Conservation (phyloP, 108 stramenopile species). For the Skeletonema costatum region DNA sequence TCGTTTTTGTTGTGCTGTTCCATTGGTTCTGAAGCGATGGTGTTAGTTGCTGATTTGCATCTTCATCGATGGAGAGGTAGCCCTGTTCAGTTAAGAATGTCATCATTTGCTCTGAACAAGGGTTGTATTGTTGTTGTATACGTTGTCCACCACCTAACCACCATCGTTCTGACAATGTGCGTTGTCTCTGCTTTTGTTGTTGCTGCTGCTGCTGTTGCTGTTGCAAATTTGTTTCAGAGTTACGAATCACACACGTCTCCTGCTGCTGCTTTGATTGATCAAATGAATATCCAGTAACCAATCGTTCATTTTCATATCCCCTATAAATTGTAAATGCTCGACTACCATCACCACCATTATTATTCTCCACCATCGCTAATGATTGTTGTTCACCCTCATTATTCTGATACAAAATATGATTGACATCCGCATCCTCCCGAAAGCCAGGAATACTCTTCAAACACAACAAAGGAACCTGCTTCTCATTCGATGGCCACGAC, state of each 20-base stretch:
- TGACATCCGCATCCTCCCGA: slow-evolving; percentile 56
- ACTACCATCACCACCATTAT: neutral
- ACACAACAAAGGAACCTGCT: slow-evolving; percentile 23
- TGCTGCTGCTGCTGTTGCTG: neutral
- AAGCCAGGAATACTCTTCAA: slow-evolving; percentile 48
- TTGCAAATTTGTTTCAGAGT: neutral
- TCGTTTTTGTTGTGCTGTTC: neutral
- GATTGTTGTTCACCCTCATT: neutral
- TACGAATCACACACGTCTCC: neutral
- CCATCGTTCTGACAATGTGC: neutral
- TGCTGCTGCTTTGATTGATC: neutral
- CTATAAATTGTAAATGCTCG: slow-evolving; percentile 36
- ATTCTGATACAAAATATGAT: slow-evolving; percentile 46
- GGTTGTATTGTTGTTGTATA: neutral
- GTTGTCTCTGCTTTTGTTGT: neutral
- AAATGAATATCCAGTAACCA: slow-evolving; percentile 11
- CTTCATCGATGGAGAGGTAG: slow-evolving; percentile 3
- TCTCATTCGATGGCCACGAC: neutral
- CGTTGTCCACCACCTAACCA: neutral
- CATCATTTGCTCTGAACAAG: slow-evolving; percentile 15
- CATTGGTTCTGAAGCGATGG: slow-evolving; percentile 5
- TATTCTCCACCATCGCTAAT: neutral
- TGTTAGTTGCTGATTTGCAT: slow-evolving; percentile 2
- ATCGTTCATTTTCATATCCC: slow-evolving; percentile 3
- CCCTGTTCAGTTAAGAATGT: slow-evolving; percentile 20